Percentiles rank a stretch among this genome's conserved stretches.
These are phyloP conservation scores for Fusarium brevicatenulatum DNA, from an alignment of 2,329 filamentous ascomycete species.

Conservation along the genomic window DNA sequence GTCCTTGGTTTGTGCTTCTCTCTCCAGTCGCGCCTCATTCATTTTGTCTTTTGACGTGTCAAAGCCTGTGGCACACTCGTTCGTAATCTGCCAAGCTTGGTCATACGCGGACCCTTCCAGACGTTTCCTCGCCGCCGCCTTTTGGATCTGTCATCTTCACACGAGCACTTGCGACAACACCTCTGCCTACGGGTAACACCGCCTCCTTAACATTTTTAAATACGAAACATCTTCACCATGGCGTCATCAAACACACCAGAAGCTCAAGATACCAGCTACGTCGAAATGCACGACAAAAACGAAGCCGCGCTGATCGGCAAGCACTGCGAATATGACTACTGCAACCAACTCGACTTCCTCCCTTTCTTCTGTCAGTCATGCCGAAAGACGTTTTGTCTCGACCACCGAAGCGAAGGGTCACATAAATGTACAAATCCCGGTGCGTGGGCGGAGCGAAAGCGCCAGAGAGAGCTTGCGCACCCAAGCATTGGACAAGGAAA, in stretches of 20 bases:
- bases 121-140: conserved; percentile 46
- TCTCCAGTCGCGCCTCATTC: not conserved
- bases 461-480: conserved; percentile 63
- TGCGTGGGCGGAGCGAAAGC: conserved; percentile 69
- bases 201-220: conserved; percentile 18
- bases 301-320: conserved; percentile 88
- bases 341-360: conserved; percentile 94
- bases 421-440: conserved; percentile 74
- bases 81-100: conserved; percentile 41
- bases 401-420: conserved; percentile 86
- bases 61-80: conserved; percentile 8
- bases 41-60: not conserved
- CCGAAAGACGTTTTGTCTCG: conserved; percentile 85
- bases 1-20: not conserved
- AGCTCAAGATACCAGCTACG: conserved; percentile 66
- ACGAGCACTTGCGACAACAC: conserved; percentile 42
- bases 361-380: conserved; percentile 95
- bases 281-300: conserved; percentile 74
- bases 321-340: conserved; percentile 92
- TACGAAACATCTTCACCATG: conserved; percentile 54
- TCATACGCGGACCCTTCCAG: conserved; percentile 48
- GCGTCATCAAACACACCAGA: conserved; percentile 59
- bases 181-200: conserved; percentile 41
- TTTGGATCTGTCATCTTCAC: conserved; percentile 37
- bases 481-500: conserved; percentile 65